phyloP scores from a whole-genome alignment of 208 protist genomes.

The Acanthamoeba lenticulata region DNA sequence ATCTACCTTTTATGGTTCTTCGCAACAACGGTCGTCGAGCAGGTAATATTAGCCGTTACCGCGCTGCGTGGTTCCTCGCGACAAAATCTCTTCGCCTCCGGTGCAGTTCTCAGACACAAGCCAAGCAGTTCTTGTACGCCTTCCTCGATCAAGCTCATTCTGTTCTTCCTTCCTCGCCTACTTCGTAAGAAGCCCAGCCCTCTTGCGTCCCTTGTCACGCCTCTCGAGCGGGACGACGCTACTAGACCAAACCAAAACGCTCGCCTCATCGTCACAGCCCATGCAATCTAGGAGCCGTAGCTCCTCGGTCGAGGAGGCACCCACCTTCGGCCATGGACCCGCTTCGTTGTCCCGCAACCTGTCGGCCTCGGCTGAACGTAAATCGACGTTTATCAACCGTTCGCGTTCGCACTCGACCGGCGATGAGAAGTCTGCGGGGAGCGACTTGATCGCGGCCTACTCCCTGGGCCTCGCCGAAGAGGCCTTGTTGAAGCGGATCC shows the following conservation, averaged over 20 bases:
- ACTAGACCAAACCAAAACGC: neutral
- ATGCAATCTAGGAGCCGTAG: conserved; percentile 33
- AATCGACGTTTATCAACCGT: neutral
- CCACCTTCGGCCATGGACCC: neutral
- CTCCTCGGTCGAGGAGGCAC: neutral
- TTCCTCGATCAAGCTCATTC: too few relatives aligned
- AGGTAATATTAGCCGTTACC: too few relatives aligned
- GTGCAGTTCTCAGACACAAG: too few relatives aligned
- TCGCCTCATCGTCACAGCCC: neutral
- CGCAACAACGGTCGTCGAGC: too few relatives aligned
- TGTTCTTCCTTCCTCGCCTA: too few relatives aligned
- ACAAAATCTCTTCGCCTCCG: too few relatives aligned
- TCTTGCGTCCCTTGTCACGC: too few relatives aligned
- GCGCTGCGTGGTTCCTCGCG: too few relatives aligned
- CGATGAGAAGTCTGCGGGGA: neutral
- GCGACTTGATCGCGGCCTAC: conserved; percentile 32
- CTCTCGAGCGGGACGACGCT: too few relatives aligned
- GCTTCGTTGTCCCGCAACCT: neutral
- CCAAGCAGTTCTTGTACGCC: too few relatives aligned
- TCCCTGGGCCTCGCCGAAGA: neutral
- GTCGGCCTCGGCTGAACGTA: neutral
- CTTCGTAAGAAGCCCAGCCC: too few relatives aligned
- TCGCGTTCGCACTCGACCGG: neutral
- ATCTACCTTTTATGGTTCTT: too few relatives aligned
- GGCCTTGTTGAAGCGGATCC: neutral